Conservation (phyloP, 352 stramenopile species). For the Phytophthora cryptogea region DNA sequence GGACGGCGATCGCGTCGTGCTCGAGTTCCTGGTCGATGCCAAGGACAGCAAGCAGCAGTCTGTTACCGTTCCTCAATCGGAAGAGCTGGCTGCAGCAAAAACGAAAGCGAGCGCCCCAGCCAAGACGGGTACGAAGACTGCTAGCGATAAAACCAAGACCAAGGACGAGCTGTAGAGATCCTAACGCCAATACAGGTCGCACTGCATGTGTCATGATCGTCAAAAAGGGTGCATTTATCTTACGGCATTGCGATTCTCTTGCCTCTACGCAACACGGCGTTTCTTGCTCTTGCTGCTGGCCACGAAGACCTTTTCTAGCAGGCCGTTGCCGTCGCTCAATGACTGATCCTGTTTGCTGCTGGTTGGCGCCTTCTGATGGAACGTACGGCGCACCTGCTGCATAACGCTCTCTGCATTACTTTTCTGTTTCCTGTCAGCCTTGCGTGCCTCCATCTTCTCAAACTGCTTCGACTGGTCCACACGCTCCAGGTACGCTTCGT, state of each 20-base stretch:
- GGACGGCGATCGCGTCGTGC: constrained; percentile 48
- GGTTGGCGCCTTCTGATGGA: constrained; percentile 69
- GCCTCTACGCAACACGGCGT: constrained; percentile 38
- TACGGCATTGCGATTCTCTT: constrained; percentile 20
- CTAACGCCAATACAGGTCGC: constrained; percentile 5
- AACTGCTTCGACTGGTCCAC: constrained; percentile 89
- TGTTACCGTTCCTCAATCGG: constrained; percentile 43
- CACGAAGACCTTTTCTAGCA: constrained; percentile 76
- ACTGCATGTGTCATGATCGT: constrained; percentile 15
- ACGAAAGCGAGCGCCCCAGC: constrained; percentile 2
- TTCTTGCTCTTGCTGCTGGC: constrained; percentile 62
- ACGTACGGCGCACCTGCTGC: constrained; percentile 73
- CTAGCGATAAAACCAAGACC: constrained; percentile 12
- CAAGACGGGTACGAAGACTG: not conserved
- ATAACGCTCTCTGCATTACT: constrained; percentile 19
- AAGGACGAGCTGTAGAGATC: constrained; percentile 54
- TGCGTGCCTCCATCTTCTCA: constrained; percentile 85
- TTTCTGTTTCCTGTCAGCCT: constrained; percentile 41
- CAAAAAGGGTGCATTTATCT: constrained; percentile 28
- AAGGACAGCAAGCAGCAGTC: constrained; percentile 57
- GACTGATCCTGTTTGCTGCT: constrained; percentile 74
- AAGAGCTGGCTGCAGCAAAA: constrained; percentile 19
- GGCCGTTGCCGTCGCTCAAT: constrained; percentile 40
- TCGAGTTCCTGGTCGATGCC: constrained; percentile 53
- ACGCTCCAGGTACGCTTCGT: constrained; percentile 86